These are phyloP conservation scores for Beauveria asiatica DNA, from an alignment of 2,329 filamentous ascomycete species.

Conservation along the genomic window DNA sequence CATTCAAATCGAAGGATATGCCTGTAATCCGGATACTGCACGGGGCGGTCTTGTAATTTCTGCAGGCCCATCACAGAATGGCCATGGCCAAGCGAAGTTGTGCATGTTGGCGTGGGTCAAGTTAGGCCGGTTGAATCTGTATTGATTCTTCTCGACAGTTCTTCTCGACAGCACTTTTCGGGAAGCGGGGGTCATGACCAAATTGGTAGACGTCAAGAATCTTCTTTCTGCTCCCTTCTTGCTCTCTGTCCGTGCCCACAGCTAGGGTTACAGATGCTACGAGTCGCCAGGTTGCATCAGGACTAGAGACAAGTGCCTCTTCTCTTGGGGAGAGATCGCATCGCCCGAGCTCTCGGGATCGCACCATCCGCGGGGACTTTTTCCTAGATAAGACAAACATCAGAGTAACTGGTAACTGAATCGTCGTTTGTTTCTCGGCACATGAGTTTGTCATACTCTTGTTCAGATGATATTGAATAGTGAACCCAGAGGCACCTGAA, in stretches of 20 bases:
- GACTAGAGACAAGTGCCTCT: slow-evolving; percentile 5
- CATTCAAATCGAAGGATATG: background rate
- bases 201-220: background rate
- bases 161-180: too few relatives aligned
- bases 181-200: background rate
- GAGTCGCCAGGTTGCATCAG: background rate
- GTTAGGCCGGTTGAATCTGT: background rate
- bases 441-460: background rate
- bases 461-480: too few relatives aligned
- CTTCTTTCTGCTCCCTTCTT: background rate
- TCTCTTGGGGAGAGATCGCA: background rate
- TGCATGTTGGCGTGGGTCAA: background rate
- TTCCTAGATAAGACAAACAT: background rate
- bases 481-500: background rate
- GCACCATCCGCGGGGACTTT: background rate
- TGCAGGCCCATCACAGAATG: background rate
- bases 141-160: too few relatives aligned
- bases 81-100: background rate
- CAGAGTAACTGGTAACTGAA: background rate
- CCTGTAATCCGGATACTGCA: background rate
- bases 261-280: slow-evolving; percentile 4
- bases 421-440: background rate
- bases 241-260: slow-evolving; percentile 2
- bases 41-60: background rate
- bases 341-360: background rate